These are phyloP conservation scores for Vanrija pseudolonga DNA, from an alignment of 1,284 basidiomycete species.

Conservation along the genomic window DNA sequence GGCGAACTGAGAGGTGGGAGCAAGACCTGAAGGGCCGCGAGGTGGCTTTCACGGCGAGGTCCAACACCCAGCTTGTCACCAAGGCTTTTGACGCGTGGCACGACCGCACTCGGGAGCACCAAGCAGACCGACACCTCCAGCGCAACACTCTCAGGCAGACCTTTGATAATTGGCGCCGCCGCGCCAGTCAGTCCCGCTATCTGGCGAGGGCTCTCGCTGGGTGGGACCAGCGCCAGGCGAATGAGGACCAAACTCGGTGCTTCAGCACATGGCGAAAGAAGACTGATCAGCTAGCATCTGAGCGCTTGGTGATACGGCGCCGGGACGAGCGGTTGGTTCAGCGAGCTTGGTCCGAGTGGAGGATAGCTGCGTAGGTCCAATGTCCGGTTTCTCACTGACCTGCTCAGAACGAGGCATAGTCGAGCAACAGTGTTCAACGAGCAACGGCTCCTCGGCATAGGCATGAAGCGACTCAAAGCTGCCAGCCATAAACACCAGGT, in stretches of 20 bases:
- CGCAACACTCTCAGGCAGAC: too few species aligned
- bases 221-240: neutral
- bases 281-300: slow-evolving; percentile 9
- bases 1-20: slow-evolving; percentile 33
- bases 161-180: too few species aligned
- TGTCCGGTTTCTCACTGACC: neutral
- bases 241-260: neutral
- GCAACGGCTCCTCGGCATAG: slow-evolving; percentile 3
- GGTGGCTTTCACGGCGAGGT: neutral
- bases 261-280: slow-evolving; percentile 21
- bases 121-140: too few species aligned
- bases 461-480: slow-evolving; percentile 12
- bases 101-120: too few species aligned
- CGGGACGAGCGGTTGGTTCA: slow-evolving; percentile 8
- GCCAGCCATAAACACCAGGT: neutral
- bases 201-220: too few species aligned
- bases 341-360: slow-evolving; percentile 26
- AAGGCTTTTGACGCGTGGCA: slow-evolving; percentile 21
- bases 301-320: slow-evolving; percentile 2
- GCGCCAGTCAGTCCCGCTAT: too few species aligned
- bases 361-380: slow-evolving; percentile 15
- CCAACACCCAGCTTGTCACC: slow-evolving; percentile 6
- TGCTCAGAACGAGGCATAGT: neutral
- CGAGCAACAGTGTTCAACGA: slow-evolving; percentile 9
- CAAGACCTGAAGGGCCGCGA: slow-evolving; percentile 30